Base-by-base conservation (phyloP, 257 asterid species). In the Leonotis leonurus region DNA sequence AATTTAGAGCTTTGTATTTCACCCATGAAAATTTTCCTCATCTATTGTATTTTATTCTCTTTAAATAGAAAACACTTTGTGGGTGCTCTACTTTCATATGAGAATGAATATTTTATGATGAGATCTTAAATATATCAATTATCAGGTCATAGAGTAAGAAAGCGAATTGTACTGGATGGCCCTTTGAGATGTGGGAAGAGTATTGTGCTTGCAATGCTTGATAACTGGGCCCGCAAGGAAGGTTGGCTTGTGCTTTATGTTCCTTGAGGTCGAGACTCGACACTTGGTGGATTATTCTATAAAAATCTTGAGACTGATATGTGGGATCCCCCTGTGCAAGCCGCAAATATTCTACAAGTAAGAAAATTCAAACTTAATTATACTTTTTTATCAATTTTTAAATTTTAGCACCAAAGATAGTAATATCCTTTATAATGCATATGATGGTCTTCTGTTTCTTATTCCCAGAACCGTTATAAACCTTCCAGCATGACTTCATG, bases 211-310 rank as follows among this genome's bases (percentile, higher is more conserved):
- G 95, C 97, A 56, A 87, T 93, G 96, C 96, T 93, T 63, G 96
- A 89, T 70, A 70, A 80, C 56, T 93, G 99, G 97, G 99, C 99
- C 12, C 96, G 99, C 43, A 72, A 60, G 71, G 97, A 93, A 82
- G 99, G 97, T 32, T 93, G 99, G 99, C 81, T 93, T 70, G 99
- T 93, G 77, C 68, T 93, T 30, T 93, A 89, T 74, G 94, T 81
- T 40, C 96, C 99, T 54, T 76, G 49, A 63, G 96, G 95, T 71
- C 82, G 74, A 76, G 86, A 87, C 11, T 93, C 97, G 99, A 87
- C 97, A 22, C 99, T 81, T 57, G 94, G 91, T 76, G 97, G 97
- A 63, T 51, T 85, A 37, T 89, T 82, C 70, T 93, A 93, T 71
- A 87, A 84, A 78, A 89, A 82, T 77, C 89, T 81, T 25, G 68